These are phyloP conservation scores for Rutstroemia sp. DNA, from an alignment of 2,329 filamentous ascomycete genomes.

Conservation along the genomic window DNA sequence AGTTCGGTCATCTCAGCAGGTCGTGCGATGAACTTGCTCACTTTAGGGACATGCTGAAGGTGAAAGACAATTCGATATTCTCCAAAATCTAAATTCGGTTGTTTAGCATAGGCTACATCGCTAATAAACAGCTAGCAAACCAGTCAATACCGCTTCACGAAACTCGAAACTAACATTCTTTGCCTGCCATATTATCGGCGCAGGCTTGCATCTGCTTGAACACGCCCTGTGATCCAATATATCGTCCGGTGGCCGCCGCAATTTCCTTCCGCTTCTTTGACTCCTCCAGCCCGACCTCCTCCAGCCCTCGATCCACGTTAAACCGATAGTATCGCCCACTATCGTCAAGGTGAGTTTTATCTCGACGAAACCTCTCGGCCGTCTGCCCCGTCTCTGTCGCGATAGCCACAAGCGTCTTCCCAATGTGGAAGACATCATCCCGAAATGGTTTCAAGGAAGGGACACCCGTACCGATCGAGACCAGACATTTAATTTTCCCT, in stretches of 20 bases:
- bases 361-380: conserved; percentile 31
- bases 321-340: conserved; percentile 36
- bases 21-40: too few species aligned
- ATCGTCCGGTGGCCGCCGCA: conserved; percentile 20
- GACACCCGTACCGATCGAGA: conserved; percentile 35
- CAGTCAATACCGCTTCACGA: too few species aligned
- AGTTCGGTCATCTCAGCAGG: too few species aligned
- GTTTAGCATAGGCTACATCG: too few species aligned
- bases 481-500: conserved; percentile 31
- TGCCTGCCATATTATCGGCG: too few species aligned
- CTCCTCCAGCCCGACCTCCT: conserved; percentile 36
- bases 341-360: conserved; percentile 29
- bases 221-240: too few species aligned
- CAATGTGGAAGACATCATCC: conserved; percentile 25
- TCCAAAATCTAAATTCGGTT: too few species aligned
- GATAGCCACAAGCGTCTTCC: conserved; percentile 21
- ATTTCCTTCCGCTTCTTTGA: conserved; percentile 28
- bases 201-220: too few species aligned
- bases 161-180: too few species aligned
- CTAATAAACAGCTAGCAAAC: too few species aligned
- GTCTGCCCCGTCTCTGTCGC: conserved; percentile 35
- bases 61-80: too few species aligned
- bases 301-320: conserved; percentile 36
- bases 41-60: too few species aligned
- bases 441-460: conserved; percentile 26